Conservation (phyloP, 2,329 filamentous ascomycete species). For the Aspergillus quadricinctus region DNA sequence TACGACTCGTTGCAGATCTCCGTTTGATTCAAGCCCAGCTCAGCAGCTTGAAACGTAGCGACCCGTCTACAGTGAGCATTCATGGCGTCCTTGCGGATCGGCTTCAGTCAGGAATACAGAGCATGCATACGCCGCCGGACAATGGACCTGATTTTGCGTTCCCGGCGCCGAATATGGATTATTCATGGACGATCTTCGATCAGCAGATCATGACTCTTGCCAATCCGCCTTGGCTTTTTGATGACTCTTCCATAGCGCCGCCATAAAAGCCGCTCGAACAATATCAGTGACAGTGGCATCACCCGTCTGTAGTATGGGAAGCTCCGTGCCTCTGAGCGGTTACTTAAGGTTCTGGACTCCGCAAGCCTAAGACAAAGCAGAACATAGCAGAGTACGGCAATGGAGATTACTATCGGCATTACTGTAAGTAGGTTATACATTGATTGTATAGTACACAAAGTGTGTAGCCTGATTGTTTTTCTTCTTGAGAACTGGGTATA, state of each 20-base stretch:
- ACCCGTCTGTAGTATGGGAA: not conserved
- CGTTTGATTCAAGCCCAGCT: conserved; percentile 24
- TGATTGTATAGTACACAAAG: not conserved
- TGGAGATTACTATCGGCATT: too few relatives aligned
- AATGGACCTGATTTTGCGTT: conserved; percentile 17
- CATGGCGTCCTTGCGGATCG: conserved; percentile 22
- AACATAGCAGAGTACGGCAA: too few relatives aligned
- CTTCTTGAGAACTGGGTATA: conserved; percentile 4
- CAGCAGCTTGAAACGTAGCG: conserved; percentile 18
- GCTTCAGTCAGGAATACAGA: conserved; percentile 24
- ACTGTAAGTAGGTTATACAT: not conserved
- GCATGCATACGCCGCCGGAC: conserved; percentile 27
- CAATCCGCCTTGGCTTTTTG: conserved; percentile 25
- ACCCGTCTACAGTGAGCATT: conserved; percentile 20
- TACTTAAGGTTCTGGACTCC: not conserved
- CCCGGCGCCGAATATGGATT: conserved; percentile 16
- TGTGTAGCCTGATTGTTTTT: not conserved
- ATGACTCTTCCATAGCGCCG: conserved; percentile 8
- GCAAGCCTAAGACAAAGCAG: not conserved
- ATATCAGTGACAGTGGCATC: not conserved
- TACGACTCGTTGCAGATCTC: conserved; percentile 12
- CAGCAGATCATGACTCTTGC: conserved; percentile 27
- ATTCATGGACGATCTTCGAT: conserved; percentile 29
- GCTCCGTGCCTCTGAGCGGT: not conserved
- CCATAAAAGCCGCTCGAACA: not conserved